Conservation (phyloP, 768 basidiomycete genomes). For the Podaxis sp. region DNA sequence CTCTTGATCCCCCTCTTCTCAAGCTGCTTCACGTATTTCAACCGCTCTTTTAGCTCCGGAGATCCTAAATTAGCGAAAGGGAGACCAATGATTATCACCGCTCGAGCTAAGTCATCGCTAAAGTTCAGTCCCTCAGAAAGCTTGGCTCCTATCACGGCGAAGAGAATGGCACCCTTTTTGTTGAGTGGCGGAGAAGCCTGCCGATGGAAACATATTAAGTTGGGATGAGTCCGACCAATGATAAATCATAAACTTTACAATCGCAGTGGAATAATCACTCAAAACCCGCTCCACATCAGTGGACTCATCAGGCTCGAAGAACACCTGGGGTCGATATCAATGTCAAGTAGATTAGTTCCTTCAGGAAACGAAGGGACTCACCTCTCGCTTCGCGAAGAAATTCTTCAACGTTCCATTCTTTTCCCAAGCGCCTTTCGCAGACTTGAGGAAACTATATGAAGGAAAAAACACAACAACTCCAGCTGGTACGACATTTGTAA, state of each 20-base stretch:
- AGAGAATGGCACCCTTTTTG: conserved; percentile 72
- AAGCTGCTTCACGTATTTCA: conserved; percentile 79
- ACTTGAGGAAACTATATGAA: conserved; percentile 80
- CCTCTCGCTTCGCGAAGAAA: conserved; percentile 74
- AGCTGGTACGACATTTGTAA: conserved; percentile 73
- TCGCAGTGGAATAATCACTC: conserved; percentile 66
- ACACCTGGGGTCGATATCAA: conserved; percentile 51
- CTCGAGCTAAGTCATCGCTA: conserved; percentile 79
- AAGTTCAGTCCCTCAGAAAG: conserved; percentile 91
- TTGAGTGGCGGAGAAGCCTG: conserved; percentile 17
- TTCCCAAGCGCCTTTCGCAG: conserved; percentile 66
- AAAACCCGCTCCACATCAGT: conserved; percentile 73
- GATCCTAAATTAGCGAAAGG: conserved; percentile 94
- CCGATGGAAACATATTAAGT: conserved; percentile 11
- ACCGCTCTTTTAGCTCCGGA: conserved; percentile 85
- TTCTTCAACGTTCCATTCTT: conserved; percentile 60
- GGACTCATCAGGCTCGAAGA: conserved; percentile 81
- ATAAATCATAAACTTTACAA: conserved; percentile 21
- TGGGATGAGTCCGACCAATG: neutral
- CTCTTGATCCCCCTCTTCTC: conserved; percentile 40
- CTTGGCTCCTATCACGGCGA: conserved; percentile 96
- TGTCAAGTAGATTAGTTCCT: conserved; percentile 1
- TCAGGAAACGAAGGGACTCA: conserved; percentile 24
- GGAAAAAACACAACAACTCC: conserved; percentile 96
- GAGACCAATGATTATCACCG: conserved; percentile 84